Conservation (phyloP, 1,284 basidiomycete species). For the Cryptococcus maquisensis region DNA sequence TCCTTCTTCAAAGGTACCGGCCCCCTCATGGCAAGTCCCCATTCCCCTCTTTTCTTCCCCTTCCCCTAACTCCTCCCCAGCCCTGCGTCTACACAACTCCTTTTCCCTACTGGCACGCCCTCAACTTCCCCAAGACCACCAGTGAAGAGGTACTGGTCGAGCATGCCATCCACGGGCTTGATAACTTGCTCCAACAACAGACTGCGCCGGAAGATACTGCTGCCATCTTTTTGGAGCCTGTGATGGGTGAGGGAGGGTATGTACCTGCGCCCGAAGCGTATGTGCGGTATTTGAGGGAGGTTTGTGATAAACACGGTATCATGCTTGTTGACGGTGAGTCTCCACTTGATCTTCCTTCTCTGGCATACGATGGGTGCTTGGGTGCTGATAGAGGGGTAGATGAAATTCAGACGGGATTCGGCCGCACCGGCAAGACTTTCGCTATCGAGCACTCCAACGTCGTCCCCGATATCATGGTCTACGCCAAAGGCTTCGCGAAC, state of each 20-base stretch:
- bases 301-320: slow-evolving; percentile 81
- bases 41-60: not conserved
- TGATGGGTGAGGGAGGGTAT: slow-evolving; percentile 89
- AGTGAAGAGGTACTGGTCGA: slow-evolving; percentile 61
- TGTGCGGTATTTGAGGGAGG: slow-evolving; percentile 67
- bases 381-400: slow-evolving; percentile 24
- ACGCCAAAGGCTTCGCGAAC: slow-evolving; percentile 64
- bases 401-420: slow-evolving; percentile 40
- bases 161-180: slow-evolving; percentile 70
- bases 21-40: slow-evolving; percentile 67
- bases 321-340: slow-evolving; percentile 67
- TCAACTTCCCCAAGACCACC: slow-evolving; percentile 61
- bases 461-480: slow-evolving; percentile 73
- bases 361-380: not conserved
- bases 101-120: slow-evolving; percentile 90
- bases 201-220: slow-evolving; percentile 80
- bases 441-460: slow-evolving; percentile 65
- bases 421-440: slow-evolving; percentile 63
- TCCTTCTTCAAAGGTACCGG: slow-evolving; percentile 74
- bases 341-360: slow-evolving; percentile 33
- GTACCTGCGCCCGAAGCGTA: slow-evolving; percentile 76
- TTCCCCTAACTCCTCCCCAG: slow-evolving; percentile 48
- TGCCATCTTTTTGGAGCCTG: slow-evolving; percentile 83
- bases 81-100: slow-evolving; percentile 76
- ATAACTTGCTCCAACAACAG: slow-evolving; percentile 79